Conservation (phyloP, 2,329 filamentous ascomycete species). For the Microsporum audouinii region DNA sequence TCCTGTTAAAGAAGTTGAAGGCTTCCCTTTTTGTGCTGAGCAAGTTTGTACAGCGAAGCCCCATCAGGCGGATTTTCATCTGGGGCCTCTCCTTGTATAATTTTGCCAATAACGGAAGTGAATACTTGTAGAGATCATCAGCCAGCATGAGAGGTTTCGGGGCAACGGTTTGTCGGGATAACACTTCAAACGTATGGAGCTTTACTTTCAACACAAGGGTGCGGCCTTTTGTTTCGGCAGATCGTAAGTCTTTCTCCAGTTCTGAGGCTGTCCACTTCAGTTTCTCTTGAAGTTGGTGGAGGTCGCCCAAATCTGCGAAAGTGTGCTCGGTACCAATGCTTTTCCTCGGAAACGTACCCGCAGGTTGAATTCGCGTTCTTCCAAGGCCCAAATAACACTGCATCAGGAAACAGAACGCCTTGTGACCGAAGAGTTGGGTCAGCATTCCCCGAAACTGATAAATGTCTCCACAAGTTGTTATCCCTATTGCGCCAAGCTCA, state of each 20-base stretch:
- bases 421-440: slow-evolving; percentile 74
- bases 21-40: slow-evolving; percentile 72
- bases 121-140: slow-evolving; percentile 71
- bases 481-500: slow-evolving; percentile 74
- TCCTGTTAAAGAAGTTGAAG: slow-evolving; percentile 68
- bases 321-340: slow-evolving; percentile 90
- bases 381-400: slow-evolving; percentile 77
- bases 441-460: slow-evolving; percentile 64
- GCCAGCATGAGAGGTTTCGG: slow-evolving; percentile 61
- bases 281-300: slow-evolving; percentile 59
- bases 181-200: slow-evolving; percentile 83
- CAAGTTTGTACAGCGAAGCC: slow-evolving; percentile 75
- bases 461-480: slow-evolving; percentile 82
- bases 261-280: slow-evolving; percentile 72
- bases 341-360: slow-evolving; percentile 82
- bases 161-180: slow-evolving; percentile 67
- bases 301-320: slow-evolving; percentile 66
- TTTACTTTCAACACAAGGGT: slow-evolving; percentile 89
- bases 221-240: slow-evolving; percentile 74
- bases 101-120: slow-evolving; percentile 72
- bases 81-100: slow-evolving; percentile 71
- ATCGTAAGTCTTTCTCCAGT: slow-evolving; percentile 70
- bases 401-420: slow-evolving; percentile 77
- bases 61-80: slow-evolving; percentile 75
- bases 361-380: slow-evolving; percentile 70